A percentile compares a stretch with the other conserved stretches of the same genome.
These are phyloP conservation scores for Bromus sterilis DNA, from an alignment of 176 grass and related monocot species.

Conservation along the genomic window DNA sequence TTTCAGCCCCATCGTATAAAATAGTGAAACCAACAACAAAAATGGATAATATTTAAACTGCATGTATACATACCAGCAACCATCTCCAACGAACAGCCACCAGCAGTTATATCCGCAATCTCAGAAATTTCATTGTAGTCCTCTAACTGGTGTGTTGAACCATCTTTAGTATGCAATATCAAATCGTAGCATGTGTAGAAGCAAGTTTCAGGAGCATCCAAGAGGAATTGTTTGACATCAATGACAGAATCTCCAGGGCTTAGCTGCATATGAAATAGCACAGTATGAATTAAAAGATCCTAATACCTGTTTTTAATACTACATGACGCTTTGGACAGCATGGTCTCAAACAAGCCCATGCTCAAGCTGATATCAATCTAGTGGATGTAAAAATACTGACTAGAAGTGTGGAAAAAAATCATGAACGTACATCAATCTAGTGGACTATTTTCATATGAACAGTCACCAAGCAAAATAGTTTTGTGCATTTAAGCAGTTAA, in stretches of 20 bases:
- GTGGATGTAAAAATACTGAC: not conserved
- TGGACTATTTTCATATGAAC: not conserved
- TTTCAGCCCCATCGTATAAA: not conserved
- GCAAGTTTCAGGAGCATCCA: slow-evolving; percentile 96
- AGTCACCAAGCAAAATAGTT: not conserved
- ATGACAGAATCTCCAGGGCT: slow-evolving; percentile 94
- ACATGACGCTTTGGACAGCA: not conserved
- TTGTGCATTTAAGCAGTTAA: not conserved
- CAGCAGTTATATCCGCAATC: slow-evolving; percentile 79
- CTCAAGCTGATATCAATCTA: too few relatives aligned
- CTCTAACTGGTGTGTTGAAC: slow-evolving; percentile 71
- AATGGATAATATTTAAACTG: not conserved
- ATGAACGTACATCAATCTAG: not conserved
- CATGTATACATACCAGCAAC: slow-evolving; percentile 52
- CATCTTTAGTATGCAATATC: slow-evolving; percentile 82
- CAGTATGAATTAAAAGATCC: not conserved
- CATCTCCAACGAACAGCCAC: slow-evolving; percentile 88
- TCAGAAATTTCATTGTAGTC: slow-evolving; percentile 99
- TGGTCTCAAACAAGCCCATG: not conserved
- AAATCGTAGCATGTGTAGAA: slow-evolving; percentile 95
- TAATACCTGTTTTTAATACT: not conserved
- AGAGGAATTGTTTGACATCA: slow-evolving; percentile 93
- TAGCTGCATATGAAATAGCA: slow-evolving; percentile 55
- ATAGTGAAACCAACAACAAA: not conserved
- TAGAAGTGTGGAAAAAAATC: not conserved